Base-by-base conservation (phyloP, 805 yeast genomes). In the Candida germanica region DNA sequence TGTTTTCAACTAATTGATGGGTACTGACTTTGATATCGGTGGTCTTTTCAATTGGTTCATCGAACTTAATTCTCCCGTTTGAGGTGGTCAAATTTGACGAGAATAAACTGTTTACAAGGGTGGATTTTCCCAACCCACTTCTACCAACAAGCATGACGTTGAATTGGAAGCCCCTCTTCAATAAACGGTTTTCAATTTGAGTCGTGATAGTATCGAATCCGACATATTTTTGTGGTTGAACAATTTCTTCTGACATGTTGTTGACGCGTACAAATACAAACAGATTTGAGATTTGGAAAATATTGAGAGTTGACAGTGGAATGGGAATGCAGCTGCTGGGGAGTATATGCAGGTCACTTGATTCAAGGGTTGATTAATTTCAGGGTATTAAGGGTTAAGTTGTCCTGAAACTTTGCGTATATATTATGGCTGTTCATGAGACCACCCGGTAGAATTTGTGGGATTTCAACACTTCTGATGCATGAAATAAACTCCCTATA, bases 191-290 rank as follows among this genome's bases (percentile, higher is more conserved):
- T 63, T 93, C 97, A 55, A 93, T 93, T 66, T 93, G 98, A 24
- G 83, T 76, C 33, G 98, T 91, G 64, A 93, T 91, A 44, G 97
- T 83, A 64, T 93, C 98, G 59, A 93, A 91, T 30, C 98, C 98
- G 46, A 93, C 98, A 59, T 89, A 89, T 38, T 79, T 75, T 31
- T 71, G 64, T 17, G 96, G 96, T 44, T 77, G 77, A 17, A 49
- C 38, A 17, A 27, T 26, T 9, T 35, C 38, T 35, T 32, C 37
- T 13, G 31, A 19, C 38, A 34, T 38, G n/a, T 17, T 31, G 22
- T 32, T 32, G 33, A 33, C 37, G 37, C 41, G 36, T 36, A 31
- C 36, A 36, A 31, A 27, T 4, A 18, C 17, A 15, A 9, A 14
- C 9, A n/a, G 21, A 27, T 23, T 20, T 27, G 31, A 33, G 26